These are phyloP conservation scores for Petasospora fabianii DNA, from an alignment of 1,139 yeast species.

Conservation along the genomic window DNA sequence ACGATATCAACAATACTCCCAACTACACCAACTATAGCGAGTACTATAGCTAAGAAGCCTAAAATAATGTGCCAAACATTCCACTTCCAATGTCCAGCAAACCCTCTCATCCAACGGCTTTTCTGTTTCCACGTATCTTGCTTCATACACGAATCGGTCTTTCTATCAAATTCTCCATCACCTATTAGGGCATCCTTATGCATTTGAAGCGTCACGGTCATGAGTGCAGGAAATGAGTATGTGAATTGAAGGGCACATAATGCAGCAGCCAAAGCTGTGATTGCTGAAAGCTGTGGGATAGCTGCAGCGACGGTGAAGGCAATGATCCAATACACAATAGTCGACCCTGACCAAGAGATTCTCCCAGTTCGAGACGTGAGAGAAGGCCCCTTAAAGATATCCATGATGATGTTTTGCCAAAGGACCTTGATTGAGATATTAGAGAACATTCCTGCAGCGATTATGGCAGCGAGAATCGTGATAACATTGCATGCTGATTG, in stretches of 20 bases:
- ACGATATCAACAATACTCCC: conserved; percentile 30
- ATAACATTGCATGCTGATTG: conserved; percentile 42
- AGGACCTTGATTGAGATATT: conserved; percentile 42
- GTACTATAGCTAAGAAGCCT: conserved; percentile 36
- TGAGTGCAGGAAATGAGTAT: conserved; percentile 42
- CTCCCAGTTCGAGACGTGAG: conserved; percentile 33
- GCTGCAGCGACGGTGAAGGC: conserved; percentile 49
- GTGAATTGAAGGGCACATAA: conserved; percentile 44
- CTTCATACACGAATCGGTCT: conserved; percentile 29
- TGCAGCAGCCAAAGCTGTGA: conserved; percentile 49
- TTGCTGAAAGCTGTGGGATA: conserved; percentile 47
- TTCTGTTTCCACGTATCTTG: conserved; percentile 33
- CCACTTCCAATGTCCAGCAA: conserved; percentile 26
- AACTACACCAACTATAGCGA: conserved; percentile 37
- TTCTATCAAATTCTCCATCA: conserved; percentile 32
- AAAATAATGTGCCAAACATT: conserved; percentile 31
- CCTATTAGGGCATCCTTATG: conserved; percentile 34
- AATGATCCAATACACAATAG: conserved; percentile 37
- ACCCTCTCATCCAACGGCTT: conserved; percentile 33
- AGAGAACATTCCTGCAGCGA: conserved; percentile 44
- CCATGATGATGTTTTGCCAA: conserved; percentile 36
- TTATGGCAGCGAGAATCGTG: conserved; percentile 35
- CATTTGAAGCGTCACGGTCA: conserved; percentile 34
- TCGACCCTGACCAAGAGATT: conserved; percentile 31
- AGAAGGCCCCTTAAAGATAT: conserved; percentile 34